phyloP scores from a whole-genome alignment of 768 basidiomycete genomes.

The Baorangia bicolor region DNA sequence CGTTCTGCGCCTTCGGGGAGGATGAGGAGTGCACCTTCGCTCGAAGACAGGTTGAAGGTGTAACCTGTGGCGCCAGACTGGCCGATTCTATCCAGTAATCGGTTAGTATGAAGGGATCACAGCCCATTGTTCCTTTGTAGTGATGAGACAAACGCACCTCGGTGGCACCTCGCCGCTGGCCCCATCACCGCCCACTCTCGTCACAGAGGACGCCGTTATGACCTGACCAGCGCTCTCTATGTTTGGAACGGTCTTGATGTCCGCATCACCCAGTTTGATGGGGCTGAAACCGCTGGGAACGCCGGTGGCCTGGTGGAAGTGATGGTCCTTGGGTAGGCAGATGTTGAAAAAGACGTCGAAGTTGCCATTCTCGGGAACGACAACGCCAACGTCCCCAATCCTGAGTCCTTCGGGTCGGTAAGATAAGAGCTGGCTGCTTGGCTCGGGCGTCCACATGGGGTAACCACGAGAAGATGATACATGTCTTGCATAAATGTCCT shows the following conservation, averaged over 20 bases:
- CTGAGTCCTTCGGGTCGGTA: slow-evolving; percentile 30
- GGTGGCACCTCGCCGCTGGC: background rate
- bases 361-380: slow-evolving; percentile 32
- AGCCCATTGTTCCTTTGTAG: background rate
- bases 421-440: slow-evolving; percentile 24
- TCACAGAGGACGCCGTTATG: slow-evolving; percentile 13
- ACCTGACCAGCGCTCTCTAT: slow-evolving; percentile 13
- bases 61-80: slow-evolving; percentile 1
- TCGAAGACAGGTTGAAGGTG: slow-evolving; percentile 18
- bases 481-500: slow-evolving; percentile 27
- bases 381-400: slow-evolving; percentile 42
- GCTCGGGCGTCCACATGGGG: slow-evolving; percentile 38
- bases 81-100: background rate
- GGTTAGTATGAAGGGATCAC: background rate
- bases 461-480: slow-evolving; percentile 32
- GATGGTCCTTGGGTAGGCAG: slow-evolving; percentile 34
- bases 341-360: slow-evolving; percentile 43
- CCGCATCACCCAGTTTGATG: slow-evolving; percentile 18
- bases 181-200: background rate
- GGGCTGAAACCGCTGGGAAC: slow-evolving; percentile 33
- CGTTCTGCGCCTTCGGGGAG: slow-evolving; percentile 35
- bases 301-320: slow-evolving; percentile 7
- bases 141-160: slow-evolving; percentile 4
- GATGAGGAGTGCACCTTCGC: slow-evolving; percentile 33
- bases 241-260: slow-evolving; percentile 12